A percentile compares a stretch with the other conserved stretches of the same genome.
Conservation (phyloP, 192 early-diverging fungal species). For the Lunasporangiospora selenospora region DNA sequence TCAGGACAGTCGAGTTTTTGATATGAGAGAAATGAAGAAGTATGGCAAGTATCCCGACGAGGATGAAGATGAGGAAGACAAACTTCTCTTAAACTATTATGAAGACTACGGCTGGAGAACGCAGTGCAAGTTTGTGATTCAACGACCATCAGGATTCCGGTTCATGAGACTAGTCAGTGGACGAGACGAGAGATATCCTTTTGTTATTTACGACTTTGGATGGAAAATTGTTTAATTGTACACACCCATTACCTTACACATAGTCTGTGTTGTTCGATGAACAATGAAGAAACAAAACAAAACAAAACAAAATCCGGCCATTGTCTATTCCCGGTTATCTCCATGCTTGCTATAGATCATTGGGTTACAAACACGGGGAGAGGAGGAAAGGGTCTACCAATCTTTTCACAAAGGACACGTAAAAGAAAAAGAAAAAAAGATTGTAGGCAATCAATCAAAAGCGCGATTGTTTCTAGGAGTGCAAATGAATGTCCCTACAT, state of each 20-base stretch:
- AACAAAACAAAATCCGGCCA: too few relatives aligned
- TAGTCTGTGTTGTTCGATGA: too few relatives aligned
- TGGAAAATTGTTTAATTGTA: conserved; percentile 39
- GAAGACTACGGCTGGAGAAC: conserved; percentile 44
- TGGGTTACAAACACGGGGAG: not conserved
- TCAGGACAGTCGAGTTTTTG: conserved; percentile 22
- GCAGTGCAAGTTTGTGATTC: conserved; percentile 39
- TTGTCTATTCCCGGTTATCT: conserved; percentile 9
- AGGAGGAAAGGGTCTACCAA: not conserved
- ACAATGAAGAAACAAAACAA: too few relatives aligned
- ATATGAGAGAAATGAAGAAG: conserved; percentile 9
- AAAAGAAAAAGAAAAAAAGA: conserved; percentile 2
- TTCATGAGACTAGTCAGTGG: conserved; percentile 46
- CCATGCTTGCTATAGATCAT: conserved; percentile 10
- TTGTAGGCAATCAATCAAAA: not conserved
- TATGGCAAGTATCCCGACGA: not conserved
- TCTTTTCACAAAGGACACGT: not conserved
- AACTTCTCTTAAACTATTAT: conserved; percentile 10
- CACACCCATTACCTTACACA: too few relatives aligned
- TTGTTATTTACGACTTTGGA: conserved; percentile 42
- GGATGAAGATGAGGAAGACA: conserved; percentile 6
- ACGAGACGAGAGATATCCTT: conserved; percentile 32
- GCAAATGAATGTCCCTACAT: not conserved
- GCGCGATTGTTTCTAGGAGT: not conserved
- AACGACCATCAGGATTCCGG: conserved; percentile 26